Base-by-base conservation (phyloP, 495 filamentous ascomycete genomes). In the Acidomyces sp. region DNA sequence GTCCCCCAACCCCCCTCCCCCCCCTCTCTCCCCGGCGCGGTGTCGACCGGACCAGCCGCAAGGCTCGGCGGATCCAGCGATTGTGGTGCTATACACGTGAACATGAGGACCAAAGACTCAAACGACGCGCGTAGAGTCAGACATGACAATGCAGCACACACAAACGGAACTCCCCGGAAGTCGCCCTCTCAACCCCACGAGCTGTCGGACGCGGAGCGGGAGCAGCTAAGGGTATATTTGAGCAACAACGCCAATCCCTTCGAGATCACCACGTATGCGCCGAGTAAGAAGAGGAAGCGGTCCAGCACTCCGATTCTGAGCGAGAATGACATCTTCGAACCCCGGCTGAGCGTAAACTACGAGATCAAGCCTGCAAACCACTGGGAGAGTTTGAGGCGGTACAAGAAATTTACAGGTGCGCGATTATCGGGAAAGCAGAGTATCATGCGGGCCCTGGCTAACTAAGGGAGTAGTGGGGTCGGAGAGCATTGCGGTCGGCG, bases 401-500 rank as follows among this genome's bases (percentile, higher is more conserved):
- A 57, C 37, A 41, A 48, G 36, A 52, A 54, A 19, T 60, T 60
- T 39, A 54, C 55, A 2, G 46, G 56, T 59, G 43, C 22, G 55
- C 37, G 7, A 10, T 13, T 9, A 15, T n/a, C 11, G 29, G 7
- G 4, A 3, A 10, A n/a, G 2, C 2, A 16, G 18, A 33, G 3
- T 2, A 11, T 3, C 18, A 34, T n/a, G 15, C 15, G 10, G 13
- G 6, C 12, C 30, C 13, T 29, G 5, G 18, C 31, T 48, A 17
- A 52, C 25, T 16, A n/a, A 18, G n/a, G 12, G 23, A 32, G 6
- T 29, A 59, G 56, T 58, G 22, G 43, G 35, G 10, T 22, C 12
- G n/a, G 43, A 56, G 21, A 45, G 33, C 22, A 54, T 59, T 21
- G 41, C 39, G 4, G 37, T 52, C 19, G 54, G 48, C 26, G 54